Conservation (phyloP, 2,329 filamentous ascomycete species). For the Myriosclerotinia curreyana region DNA sequence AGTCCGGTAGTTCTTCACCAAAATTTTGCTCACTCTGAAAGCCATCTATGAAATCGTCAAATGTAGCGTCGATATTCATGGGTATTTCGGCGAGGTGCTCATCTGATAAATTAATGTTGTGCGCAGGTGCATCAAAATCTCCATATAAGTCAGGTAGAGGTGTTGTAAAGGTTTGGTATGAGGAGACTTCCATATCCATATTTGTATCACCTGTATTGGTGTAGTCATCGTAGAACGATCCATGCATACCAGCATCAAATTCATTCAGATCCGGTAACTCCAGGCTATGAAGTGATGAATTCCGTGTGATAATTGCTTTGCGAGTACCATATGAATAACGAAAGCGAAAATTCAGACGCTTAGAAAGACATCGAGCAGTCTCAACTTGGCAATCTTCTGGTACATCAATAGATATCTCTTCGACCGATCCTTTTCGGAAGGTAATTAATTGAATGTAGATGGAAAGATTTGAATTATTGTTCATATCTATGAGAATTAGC, state of each 20-base stretch:
- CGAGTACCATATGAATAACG: slow-evolving; percentile 7
- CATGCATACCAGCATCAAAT: not conserved
- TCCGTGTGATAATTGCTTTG: not conserved
- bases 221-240: not conserved
- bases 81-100: not conserved
- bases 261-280: not conserved
- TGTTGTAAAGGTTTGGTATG: not conserved
- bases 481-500: slow-evolving; percentile 26
- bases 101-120: not conserved
- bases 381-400: slow-evolving; percentile 13
- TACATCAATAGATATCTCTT: slow-evolving; percentile 14
- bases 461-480: slow-evolving; percentile 23
- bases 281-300: not conserved
- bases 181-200: not conserved
- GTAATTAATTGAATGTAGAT: slow-evolving; percentile 24
- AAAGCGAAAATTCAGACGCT: not conserved
- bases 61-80: not conserved
- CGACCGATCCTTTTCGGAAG: slow-evolving; percentile 23
- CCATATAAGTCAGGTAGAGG: not conserved
- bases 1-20: not conserved
- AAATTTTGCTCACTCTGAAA: not conserved
- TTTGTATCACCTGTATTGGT: not conserved
- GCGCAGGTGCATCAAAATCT: not conserved
- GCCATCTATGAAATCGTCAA: not conserved
- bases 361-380: slow-evolving; percentile 6